Evolutionary conservation across 129 eudicot species (phyloP), one percentile per base, ranked within the genome.

Genomic region (Flaveria brownii): DNA sequence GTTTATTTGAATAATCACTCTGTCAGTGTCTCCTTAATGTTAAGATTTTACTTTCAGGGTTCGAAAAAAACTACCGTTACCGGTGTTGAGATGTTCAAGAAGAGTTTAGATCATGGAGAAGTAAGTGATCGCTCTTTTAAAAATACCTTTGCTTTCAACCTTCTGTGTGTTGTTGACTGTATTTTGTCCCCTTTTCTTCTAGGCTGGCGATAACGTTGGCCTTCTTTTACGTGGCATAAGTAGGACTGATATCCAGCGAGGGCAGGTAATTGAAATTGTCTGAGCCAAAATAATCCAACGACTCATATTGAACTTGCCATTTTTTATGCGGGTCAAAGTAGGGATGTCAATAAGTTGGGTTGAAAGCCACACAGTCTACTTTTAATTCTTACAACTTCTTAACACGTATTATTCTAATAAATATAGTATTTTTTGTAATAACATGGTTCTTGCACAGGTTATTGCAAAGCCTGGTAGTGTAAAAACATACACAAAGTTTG

Each of bases 121-220:
- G 99, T 91, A 83, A 84, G 86, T 20, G 25, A 45, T 23, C 18
- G 1, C 10, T 15, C 23, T 15, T 54, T 50, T 22, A 57, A 17
- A 52, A 36, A 36, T 57, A 39, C 9, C 13, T 2, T 28, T 39
- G 26, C 26, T 41, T 6, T 20, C 25, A 43, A 23, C 30, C 33
- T 39, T 23, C 63, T 22, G 54, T 63, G 52, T 68, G 36, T 25
- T 22, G 6, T 16, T 42, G 28, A 46, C 73, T 64, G 28, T 51
- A 61, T 56, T 20, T 45, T 26, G 3, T 6, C 70, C 39, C 43
- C 23, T 12, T 49, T 74, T 80, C 41, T 72, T 9, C 73, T 73
- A 93, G 98, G 98, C 98, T 75, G 99, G 99, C 45, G 99, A 94
- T 84, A 94, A 94, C 55, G 99, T 94, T 36, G 99, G 99, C 54